Conservation (phyloP, 805 yeast species). For the Suhomyces sp. region DNA sequence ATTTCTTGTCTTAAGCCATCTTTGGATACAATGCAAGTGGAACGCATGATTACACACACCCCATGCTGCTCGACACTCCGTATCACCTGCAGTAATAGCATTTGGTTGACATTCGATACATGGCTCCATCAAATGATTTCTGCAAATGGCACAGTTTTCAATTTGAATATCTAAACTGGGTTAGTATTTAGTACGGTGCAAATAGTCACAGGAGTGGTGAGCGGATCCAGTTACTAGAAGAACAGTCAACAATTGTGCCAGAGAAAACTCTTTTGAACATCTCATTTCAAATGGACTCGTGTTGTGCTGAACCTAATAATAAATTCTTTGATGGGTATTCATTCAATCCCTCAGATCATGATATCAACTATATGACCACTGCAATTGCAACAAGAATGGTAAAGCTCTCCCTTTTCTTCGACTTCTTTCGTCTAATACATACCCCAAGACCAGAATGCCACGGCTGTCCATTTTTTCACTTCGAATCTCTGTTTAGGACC, state of each 20-base stretch:
- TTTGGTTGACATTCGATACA: constrained; percentile 96
- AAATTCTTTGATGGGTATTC: too few species aligned
- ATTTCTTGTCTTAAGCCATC: constrained; percentile 93
- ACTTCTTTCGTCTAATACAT: constrained; percentile 21
- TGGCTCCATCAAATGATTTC: constrained; percentile 97
- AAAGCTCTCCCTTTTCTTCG: background rate
- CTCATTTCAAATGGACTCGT: too few species aligned
- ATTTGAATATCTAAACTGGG: constrained; percentile 62
- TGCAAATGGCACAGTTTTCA: constrained; percentile 96
- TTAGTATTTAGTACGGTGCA: too few species aligned
- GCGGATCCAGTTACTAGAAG: too few species aligned
- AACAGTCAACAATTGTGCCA: too few species aligned
- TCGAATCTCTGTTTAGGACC: constrained; percentile 72
- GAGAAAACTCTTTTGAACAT: too few species aligned
- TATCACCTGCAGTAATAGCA: constrained; percentile 56
- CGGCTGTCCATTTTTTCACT: constrained; percentile 97
- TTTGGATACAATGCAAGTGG: constrained; percentile 93
- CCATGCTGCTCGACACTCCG: constrained; percentile 94
- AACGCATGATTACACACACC: constrained; percentile 98
- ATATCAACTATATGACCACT: too few species aligned
- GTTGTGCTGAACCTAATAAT: too few species aligned
- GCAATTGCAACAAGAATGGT: too few species aligned
- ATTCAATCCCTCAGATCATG: too few species aligned
- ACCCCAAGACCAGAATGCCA: constrained; percentile 99
- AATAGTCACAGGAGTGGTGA: too few species aligned